A percentile compares a stretch with the other conserved stretches of the same genome.
Conservation (phyloP, 129 eudicot species). For the Heracleum sosnowskyi region DNA sequence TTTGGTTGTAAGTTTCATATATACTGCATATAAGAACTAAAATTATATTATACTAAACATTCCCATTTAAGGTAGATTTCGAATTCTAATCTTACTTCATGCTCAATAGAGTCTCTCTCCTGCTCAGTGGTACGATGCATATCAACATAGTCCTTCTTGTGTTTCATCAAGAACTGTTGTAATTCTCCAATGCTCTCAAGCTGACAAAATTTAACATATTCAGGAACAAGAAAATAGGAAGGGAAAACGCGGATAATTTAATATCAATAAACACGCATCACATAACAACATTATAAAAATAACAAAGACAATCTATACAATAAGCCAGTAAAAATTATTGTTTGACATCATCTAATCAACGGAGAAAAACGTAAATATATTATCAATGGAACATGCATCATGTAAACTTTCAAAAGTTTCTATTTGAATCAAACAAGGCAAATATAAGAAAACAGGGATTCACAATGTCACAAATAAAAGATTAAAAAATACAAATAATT, state of each 20-base stretch:
- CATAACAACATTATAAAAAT: neutral
- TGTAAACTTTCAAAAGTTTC: neutral
- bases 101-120: conserved; percentile 93
- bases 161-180: conserved; percentile 75
- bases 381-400: neutral
- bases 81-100: conserved; percentile 67
- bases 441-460: neutral
- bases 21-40: neutral
- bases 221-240: neutral
- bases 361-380: neutral
- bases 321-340: neutral
- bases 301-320: neutral
- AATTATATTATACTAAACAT: neutral
- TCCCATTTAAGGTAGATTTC: neutral
- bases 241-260: neutral
- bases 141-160: conserved; percentile 88
- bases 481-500: neutral
- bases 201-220: conserved; percentile 27
- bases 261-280: conserved; percentile 3
- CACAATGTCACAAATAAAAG: neutral
- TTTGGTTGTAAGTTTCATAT: neutral
- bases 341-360: neutral
- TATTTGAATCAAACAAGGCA: neutral
- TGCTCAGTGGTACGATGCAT: conserved; percentile 85
- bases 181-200: conserved; percentile 80